Evolutionary conservation across 371 early-diverging fungal species (phyloP).

Genomic region (Mucor sp.): DNA sequence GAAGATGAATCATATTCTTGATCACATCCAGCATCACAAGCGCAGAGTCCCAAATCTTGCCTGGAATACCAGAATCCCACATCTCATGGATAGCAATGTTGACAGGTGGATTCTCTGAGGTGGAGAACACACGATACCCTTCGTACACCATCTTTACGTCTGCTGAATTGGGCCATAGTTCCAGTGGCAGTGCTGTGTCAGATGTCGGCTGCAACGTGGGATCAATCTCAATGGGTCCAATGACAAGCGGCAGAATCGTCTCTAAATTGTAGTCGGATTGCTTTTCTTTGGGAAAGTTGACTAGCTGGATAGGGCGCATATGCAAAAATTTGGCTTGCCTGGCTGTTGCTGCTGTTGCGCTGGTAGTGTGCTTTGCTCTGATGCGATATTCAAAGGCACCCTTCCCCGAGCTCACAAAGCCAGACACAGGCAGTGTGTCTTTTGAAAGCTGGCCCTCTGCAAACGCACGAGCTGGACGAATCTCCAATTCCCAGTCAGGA

Average conservation of each 20-base stretch:
- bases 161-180: conserved; percentile 30
- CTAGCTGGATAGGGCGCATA: conserved; percentile 2
- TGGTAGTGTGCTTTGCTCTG: conserved; percentile 7
- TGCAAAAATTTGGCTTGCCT: conserved; percentile 19
- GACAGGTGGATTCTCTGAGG: conserved; percentile 4
- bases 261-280: conserved; percentile 3
- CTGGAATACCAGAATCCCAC: conserved; percentile 63
- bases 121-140: conserved; percentile 36
- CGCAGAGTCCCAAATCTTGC: conserved; percentile 71
- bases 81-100: conserved; percentile 53
- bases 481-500: conserved; percentile 11
- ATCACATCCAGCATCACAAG: conserved; percentile 53
- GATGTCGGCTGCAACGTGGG: not conserved
- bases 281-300: conserved; percentile 16
- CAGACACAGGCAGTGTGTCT: conserved; percentile 23
- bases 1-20: conserved; percentile 23
- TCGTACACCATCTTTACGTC: conserved; percentile 34
- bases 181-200: conserved; percentile 20
- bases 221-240: conserved; percentile 46
- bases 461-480: conserved; percentile 16
- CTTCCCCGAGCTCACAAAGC: conserved; percentile 44
- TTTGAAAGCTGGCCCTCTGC: conserved; percentile 4
- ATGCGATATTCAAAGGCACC: conserved; percentile 54
- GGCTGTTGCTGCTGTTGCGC: not conserved
- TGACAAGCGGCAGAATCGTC: conserved; percentile 39